Evolutionary conservation across 371 early-diverging fungal genomes (phyloP), one percentile per base, ranked within the genome.

Genomic region (Dentiscutata heterogama): DNA sequence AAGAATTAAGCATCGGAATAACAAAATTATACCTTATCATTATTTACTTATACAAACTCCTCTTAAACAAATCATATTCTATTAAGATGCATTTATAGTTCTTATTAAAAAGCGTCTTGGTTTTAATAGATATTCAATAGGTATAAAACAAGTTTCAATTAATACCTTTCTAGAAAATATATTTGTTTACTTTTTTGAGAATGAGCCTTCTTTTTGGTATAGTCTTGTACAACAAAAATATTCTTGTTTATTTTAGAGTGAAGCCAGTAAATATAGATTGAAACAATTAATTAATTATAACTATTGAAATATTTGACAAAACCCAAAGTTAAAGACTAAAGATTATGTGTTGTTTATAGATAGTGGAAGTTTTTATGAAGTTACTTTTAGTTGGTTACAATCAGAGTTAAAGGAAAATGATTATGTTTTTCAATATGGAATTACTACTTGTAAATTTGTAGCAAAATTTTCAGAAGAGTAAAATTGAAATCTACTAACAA

Each of bases 21-120:
- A 63, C 25, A 63, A 63, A 61, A 25, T 61, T 29, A 64, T 64
- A 64, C 64, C 64, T 27, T 27, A 64, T 16, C 8, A 18, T 31
- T 18, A 16, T 65, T 65, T 14, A 65, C 29, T 63, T 63, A 0
- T 25, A 25, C 2, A 25, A 2, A 0, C 63, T 7, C 5, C 16
- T 63, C 27, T 27, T 25, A 2, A 22, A 25, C 20, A 63, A 25
- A 20, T 63, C 6, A 6, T 0, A 22, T 22, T 31, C 35, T 65
- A 65, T 39, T 2, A 29, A 8, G 16, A 67, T 13, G 18, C 67
- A 31, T 67, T 67, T 39, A 67, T 67, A 14, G 67, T 67, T 31
- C 18, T 67, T 35, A 39, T 70, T 25, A 70, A 70, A 70, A 70
- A 70, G 5, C 22, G 46, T 22, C 46, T 70, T 42, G 71, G 71